These are phyloP conservation scores for Cylindrotheca closterium DNA, from an alignment of 108 stramenopile species.

Conservation along the genomic window DNA sequence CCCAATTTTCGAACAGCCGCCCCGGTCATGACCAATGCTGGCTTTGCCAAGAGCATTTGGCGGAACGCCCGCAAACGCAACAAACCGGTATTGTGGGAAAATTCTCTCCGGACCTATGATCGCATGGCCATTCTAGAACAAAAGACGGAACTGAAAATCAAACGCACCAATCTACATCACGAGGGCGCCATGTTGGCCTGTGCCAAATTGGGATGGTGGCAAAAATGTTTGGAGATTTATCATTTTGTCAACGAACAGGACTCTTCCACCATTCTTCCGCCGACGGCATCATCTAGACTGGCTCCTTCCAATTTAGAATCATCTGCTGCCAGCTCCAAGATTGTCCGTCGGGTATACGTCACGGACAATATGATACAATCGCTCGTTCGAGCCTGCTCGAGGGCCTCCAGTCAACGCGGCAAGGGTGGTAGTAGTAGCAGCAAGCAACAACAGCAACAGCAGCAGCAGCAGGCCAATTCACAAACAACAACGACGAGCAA, in stretches of 20 bases:
- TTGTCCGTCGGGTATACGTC: slow-evolving; percentile 19
- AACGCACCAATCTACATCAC: slow-evolving; percentile 61
- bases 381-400: slow-evolving; percentile 53
- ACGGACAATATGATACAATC: slow-evolving; percentile 76
- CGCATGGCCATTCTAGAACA: slow-evolving; percentile 56
- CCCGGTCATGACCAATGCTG: slow-evolving; percentile 69
- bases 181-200: slow-evolving; percentile 78
- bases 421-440: too few species aligned
- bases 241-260: slow-evolving; percentile 37
- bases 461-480: neutral
- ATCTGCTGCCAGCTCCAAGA: neutral
- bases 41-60: slow-evolving; percentile 68
- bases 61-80: slow-evolving; percentile 74
- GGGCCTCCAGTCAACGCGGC: slow-evolving; percentile 32
- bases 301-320: neutral
- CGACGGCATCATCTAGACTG: neutral
- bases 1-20: slow-evolving; percentile 71
- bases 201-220: slow-evolving; percentile 75
- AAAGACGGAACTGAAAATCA: slow-evolving; percentile 27
- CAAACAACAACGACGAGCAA: too few species aligned
- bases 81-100: slow-evolving; percentile 74
- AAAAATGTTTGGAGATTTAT: slow-evolving; percentile 67
- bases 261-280: neutral
- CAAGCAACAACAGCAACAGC: neutral
- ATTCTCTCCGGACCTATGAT: slow-evolving; percentile 70